Conservation (phyloP, 805 yeast species). For the Candida sakaeoensis region DNA sequence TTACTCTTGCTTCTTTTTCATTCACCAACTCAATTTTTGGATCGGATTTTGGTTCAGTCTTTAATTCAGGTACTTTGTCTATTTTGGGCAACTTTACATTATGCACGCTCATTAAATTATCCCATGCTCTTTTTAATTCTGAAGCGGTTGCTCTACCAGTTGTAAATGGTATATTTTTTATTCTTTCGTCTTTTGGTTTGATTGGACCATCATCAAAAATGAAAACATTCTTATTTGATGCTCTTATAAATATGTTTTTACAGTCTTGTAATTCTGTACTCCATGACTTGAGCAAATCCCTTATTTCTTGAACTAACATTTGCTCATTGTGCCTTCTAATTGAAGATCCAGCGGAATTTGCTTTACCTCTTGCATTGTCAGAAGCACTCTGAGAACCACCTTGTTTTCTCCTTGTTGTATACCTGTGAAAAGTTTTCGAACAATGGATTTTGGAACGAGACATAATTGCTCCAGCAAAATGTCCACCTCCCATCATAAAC, state of each 20-base stretch:
- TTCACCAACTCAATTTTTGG: conserved; percentile 16
- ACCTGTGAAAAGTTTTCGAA: conserved; percentile 88
- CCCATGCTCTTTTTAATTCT: conserved; percentile 85
- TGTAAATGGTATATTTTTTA: conserved; percentile 79
- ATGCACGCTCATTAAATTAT: conserved; percentile 60
- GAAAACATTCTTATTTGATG: conserved; percentile 62
- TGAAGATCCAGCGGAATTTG: conserved; percentile 92
- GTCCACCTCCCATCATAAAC: conserved; percentile 96
- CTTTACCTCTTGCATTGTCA: conserved; percentile 91
- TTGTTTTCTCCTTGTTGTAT: conserved; percentile 94
- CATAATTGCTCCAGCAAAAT: conserved; percentile 92
- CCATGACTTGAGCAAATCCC: conserved; percentile 68
- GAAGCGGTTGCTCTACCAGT: conserved; percentile 81
- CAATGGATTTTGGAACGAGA: conserved; percentile 65
- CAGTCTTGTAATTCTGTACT: conserved; percentile 54
- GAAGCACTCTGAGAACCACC: conserved; percentile 95
- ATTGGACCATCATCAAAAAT: conserved; percentile 63
- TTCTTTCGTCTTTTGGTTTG: conserved; percentile 52
- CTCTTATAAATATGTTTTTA: conserved; percentile 70
- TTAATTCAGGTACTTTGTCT: conserved; percentile 14
- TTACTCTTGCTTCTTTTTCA: conserved; percentile 43
- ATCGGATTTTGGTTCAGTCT: conserved; percentile 10
- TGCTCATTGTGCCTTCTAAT: conserved; percentile 87
- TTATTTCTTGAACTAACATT: conserved; percentile 75
- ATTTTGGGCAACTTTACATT: conserved; percentile 53